phyloP scores from a whole-genome alignment of 2,329 filamentous ascomycete genomes.

The Colletotrichum acutatum region DNA sequence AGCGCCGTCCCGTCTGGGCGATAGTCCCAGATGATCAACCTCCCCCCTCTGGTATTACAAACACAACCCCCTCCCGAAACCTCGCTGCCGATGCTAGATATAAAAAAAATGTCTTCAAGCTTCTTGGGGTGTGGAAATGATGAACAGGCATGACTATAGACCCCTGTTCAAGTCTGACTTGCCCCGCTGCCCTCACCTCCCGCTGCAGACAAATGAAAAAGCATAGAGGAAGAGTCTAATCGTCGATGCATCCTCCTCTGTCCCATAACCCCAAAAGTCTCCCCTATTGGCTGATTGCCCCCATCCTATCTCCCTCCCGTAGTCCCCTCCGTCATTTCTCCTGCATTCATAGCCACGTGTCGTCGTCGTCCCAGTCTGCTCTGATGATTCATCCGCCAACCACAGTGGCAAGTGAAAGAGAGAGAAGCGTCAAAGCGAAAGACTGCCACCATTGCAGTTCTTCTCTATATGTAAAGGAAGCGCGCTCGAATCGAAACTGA shows the following conservation, averaged over 20 bases:
- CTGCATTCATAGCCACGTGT: slow-evolving; percentile 22
- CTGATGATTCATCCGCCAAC: neutral
- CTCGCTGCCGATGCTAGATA: slow-evolving; percentile 25
- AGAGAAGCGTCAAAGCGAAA: neutral
- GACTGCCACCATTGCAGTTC: neutral
- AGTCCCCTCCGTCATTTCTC: neutral
- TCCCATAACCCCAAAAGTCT: neutral
- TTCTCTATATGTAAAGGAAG: slow-evolving; percentile 17
- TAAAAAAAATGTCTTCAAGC: slow-evolving; percentile 4
- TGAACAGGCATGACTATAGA: neutral
- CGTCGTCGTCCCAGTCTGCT: slow-evolving; percentile 15
- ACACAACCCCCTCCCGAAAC: neutral
- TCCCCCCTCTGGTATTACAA: slow-evolving; percentile 15
- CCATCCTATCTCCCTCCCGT: neutral
- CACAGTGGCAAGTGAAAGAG: neutral
- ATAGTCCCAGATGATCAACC: neutral
- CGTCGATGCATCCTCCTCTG: neutral
- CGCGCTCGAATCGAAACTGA: neutral
- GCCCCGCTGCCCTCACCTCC: neutral
- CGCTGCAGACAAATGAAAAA: slow-evolving; percentile 22
- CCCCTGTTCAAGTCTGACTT: neutral
- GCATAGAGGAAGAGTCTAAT: neutral
- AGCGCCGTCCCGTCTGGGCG: neutral
- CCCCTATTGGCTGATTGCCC: neutral
- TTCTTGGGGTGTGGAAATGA: neutral